Percentiles rank a stretch among this genome's conserved stretches.
Conservation (phyloP, 2,329 filamentous ascomycete genomes). For the Talaromyces marneffei region DNA sequence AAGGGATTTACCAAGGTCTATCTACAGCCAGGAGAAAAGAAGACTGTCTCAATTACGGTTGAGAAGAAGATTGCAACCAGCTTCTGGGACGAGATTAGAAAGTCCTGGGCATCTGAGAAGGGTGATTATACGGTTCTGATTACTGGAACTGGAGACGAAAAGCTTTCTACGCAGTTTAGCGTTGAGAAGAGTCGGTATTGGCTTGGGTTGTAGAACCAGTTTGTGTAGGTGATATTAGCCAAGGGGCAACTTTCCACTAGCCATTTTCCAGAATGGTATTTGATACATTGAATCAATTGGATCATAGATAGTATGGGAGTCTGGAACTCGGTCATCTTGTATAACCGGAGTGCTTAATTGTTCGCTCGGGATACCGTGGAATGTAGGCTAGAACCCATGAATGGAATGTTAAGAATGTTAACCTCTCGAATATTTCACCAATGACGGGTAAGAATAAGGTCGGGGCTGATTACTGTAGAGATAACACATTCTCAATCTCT, state of each 20-base stretch:
- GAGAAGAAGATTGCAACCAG: conserved; percentile 60
- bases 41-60: conserved; percentile 51
- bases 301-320: neutral
- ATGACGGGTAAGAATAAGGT: neutral
- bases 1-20: conserved; percentile 62
- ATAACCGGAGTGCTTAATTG: neutral
- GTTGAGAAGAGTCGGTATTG: conserved; percentile 61
- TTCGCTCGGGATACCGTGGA: neutral
- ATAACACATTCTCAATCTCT: neutral
- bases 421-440: conserved; percentile 3
- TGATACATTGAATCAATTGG: neutral
- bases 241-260: neutral
- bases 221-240: neutral
- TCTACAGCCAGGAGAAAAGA: conserved; percentile 55
- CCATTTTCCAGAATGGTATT: neutral
- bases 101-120: conserved; percentile 61
- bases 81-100: conserved; percentile 64
- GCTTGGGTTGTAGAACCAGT: conserved; percentile 51
- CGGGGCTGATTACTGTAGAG: neutral
- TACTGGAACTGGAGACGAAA: conserved; percentile 49
- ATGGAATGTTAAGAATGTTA: conserved; percentile 11
- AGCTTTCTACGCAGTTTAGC: conserved; percentile 50
- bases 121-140: conserved; percentile 61
- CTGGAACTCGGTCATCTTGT: neutral
- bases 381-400: conserved; percentile 2